phyloP scores from a whole-genome alignment of 2,329 filamentous ascomycete genomes.

The Penicillium oxalicum region DNA sequence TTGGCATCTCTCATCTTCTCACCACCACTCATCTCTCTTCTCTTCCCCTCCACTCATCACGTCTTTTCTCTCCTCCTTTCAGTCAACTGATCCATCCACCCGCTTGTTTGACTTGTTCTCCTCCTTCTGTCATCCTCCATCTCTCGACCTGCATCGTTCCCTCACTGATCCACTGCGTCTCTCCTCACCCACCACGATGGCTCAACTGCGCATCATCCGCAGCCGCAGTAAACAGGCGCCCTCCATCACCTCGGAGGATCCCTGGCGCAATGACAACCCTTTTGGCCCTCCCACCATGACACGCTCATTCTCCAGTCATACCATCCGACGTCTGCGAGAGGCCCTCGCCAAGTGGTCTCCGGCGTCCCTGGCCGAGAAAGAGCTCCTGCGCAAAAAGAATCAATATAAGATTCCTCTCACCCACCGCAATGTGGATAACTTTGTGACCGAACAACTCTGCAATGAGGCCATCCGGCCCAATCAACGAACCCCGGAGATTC shows the following conservation, averaged over 20 bases:
- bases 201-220: no score
- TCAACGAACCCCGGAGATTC: slow-evolving; percentile 56
- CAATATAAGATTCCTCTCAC: slow-evolving; percentile 32
- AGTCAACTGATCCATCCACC: no score
- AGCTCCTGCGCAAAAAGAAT: slow-evolving; percentile 33
- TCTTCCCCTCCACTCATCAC: no score
- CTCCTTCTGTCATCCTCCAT: no score
- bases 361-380: slow-evolving; percentile 29
- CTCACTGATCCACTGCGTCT: neutral
- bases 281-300: slow-evolving; percentile 28
- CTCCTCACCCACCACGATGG: slow-evolving; percentile 10
- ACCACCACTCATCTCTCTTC: no score
- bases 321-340: slow-evolving; percentile 32
- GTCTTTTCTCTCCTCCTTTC: no score
- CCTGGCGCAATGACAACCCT: slow-evolving; percentile 28
- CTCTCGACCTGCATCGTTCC: no score
- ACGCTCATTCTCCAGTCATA: slow-evolving; percentile 21
- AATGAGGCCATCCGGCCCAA: slow-evolving; percentile 53
- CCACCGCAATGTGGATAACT: slow-evolving; percentile 32
- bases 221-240: slow-evolving; percentile 16
- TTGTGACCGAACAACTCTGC: slow-evolving; percentile 30
- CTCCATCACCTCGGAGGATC: slow-evolving; percentile 23
- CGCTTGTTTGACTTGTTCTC: no score
- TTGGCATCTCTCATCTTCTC: no score
- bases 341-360: slow-evolving; percentile 31